Evolutionary conservation across 805 yeast species (phyloP).

Genomic region (Saccharomycopsis malanga): DNA sequence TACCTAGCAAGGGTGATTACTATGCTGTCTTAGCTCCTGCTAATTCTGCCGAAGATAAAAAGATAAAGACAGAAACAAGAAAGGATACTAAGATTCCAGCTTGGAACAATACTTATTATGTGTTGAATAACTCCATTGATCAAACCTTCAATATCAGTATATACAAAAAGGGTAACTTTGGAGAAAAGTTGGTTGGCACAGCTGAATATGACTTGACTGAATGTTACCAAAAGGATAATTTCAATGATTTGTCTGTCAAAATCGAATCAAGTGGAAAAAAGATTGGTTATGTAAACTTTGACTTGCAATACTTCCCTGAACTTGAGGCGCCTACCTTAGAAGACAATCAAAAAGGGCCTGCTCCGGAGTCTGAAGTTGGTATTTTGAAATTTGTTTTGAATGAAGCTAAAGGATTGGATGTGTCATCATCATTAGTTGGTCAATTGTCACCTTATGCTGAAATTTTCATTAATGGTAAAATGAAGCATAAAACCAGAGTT

Average conservation of each 20-base stretch:
- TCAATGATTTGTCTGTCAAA: constrained; percentile 29
- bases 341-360: constrained; percentile 25
- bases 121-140: constrained; percentile 50
- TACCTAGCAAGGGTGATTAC: constrained; percentile 47
- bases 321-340: constrained; percentile 20
- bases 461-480: constrained; percentile 48
- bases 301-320: constrained; percentile 32
- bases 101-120: constrained; percentile 58
- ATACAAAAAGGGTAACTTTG: constrained; percentile 11
- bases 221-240: constrained; percentile 43
- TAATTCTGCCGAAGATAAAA: constrained; percentile 34
- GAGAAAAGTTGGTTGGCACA: constrained; percentile 16
- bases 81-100: constrained; percentile 49
- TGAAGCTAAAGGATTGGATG: constrained; percentile 52
- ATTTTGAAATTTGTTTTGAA: constrained; percentile 58
- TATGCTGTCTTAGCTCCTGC: constrained; percentile 43
- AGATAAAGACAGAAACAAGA: constrained; percentile 48
- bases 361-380: constrained; percentile 63
- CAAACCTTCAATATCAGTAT: constrained; percentile 40
- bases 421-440: constrained; percentile 40
- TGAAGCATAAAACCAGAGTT: constrained; percentile 51
- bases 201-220: constrained; percentile 43
- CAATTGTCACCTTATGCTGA: constrained; percentile 59
- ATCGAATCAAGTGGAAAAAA: constrained; percentile 18
- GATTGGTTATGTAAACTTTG: constrained; percentile 45